These are phyloP conservation scores for Pelargonium fulgidum DNA, from an alignment of 441 rosid species.

Conservation along the genomic window DNA sequence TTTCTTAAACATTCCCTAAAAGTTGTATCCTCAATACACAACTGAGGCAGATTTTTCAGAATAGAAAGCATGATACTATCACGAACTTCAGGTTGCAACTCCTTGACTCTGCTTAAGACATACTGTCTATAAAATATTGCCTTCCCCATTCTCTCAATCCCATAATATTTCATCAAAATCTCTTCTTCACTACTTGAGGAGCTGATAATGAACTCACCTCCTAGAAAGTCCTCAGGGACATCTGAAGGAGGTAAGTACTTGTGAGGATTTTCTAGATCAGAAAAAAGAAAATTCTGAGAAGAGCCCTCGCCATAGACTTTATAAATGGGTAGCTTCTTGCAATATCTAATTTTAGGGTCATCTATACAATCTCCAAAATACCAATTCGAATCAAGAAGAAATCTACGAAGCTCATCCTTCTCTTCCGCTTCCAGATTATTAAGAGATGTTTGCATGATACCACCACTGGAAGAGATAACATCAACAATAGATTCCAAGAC, in stretches of 20 bases:
- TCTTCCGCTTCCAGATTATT: constrained; percentile 53
- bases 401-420: constrained; percentile 70
- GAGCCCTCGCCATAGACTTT: constrained; percentile 49
- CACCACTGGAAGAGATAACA: constrained; percentile 44
- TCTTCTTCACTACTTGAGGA: constrained; percentile 62
- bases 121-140: constrained; percentile 66
- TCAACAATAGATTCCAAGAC: constrained; percentile 72
- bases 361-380: constrained; percentile 50
- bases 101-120: constrained; percentile 54
- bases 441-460: constrained; percentile 29
- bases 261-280: constrained; percentile 69
- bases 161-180: constrained; percentile 59
- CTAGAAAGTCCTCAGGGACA: constrained; percentile 62
- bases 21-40: constrained; percentile 68
- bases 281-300: constrained; percentile 46
- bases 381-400: constrained; percentile 87
- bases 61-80: constrained; percentile 72
- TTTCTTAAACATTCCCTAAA: constrained; percentile 64
- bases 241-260: constrained; percentile 76
- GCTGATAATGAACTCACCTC: constrained; percentile 56
- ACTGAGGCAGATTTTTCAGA: constrained; percentile 75
- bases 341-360: constrained; percentile 47
- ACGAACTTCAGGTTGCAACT: constrained; percentile 72
- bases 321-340: constrained; percentile 75
- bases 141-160: constrained; percentile 79